Evolutionary conservation across 129 eudicot species (phyloP), one percentile per base, ranked within the genome.

Genomic region (Calendula officinalis): DNA sequence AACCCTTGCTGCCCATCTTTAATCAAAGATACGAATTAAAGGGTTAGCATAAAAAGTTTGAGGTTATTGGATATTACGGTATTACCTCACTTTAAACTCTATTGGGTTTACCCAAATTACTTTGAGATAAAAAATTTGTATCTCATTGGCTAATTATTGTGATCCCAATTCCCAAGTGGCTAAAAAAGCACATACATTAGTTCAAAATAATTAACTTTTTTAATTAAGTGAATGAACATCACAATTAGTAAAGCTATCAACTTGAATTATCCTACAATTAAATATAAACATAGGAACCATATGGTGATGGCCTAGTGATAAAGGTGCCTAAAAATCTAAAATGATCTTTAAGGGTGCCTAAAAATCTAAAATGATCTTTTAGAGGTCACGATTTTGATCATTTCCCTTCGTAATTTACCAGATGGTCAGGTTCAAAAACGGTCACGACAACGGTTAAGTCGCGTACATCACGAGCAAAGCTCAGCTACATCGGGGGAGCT

Each of bases 1-100:
- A 55, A 91, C 96, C 69, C 86, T 81, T 44, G 98, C 82, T 61
- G 96, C 98, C 98, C 98, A 91, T 82, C 98, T 91, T 80, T 77
- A 62, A 12, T 46, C 38, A 71, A 50, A 69, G 0, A 43, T 14
- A 64, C 45, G 37, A 42, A 22, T 3, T 3, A 39, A 43, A 0
- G 30, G 41, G 49, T 55, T 63, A 63, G 62, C 39, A 46, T 10
- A 62, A 22, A 22, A 22, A 22, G 30, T 22, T 22, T 22, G 30
- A 22, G 30, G 30, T 49, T 49, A 49, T 49, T 22, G 16, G 11
- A 49, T 13, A 9, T n/a, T 46, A 4, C 5, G 11, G 13, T 13
- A 9, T n/a, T 46, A 4, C 5, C 52, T 4, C 27, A n/a, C 32
- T 48, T n/a, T 6, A 48, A 48, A 2, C 4, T 7, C 27, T 49